Conservation (phyloP, 176 grass and related monocot genomes). For the Miscanthus lutarioriparius region DNA sequence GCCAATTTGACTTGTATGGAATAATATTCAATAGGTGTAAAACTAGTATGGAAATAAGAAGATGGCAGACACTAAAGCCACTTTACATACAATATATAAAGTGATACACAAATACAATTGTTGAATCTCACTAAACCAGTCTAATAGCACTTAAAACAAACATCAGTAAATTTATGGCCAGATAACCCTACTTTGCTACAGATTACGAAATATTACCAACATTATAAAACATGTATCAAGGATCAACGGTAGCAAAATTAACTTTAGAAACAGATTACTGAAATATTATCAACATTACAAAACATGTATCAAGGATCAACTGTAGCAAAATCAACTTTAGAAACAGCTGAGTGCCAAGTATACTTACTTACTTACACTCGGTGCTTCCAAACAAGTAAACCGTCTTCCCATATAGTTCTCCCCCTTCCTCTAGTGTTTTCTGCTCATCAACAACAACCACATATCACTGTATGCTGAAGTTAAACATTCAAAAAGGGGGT, state of each 20-base stretch:
- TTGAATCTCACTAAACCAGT: neutral
- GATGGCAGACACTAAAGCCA: neutral
- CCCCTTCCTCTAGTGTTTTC: conserved; percentile 77
- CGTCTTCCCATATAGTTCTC: conserved; percentile 74
- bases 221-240: conserved; percentile 11
- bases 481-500: neutral
- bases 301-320: conserved; percentile 4
- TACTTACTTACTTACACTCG: conserved; percentile 52
- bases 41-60: neutral
- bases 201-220: neutral
- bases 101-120: neutral
- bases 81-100: neutral
- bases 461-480: conserved; percentile 13
- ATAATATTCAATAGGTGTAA: neutral
- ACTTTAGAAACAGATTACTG: neutral
- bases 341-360: neutral
- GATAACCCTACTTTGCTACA: neutral
- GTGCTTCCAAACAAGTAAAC: conserved; percentile 92
- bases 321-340: neutral
- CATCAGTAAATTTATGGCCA: neutral
- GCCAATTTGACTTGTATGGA: neutral
- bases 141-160: neutral
- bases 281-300: neutral
- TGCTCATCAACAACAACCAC: conserved; percentile 36
- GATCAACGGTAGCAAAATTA: neutral